Base-by-base conservation (phyloP, 2,329 filamentous ascomycete species). In the Colletotrichum sp. region DNA sequence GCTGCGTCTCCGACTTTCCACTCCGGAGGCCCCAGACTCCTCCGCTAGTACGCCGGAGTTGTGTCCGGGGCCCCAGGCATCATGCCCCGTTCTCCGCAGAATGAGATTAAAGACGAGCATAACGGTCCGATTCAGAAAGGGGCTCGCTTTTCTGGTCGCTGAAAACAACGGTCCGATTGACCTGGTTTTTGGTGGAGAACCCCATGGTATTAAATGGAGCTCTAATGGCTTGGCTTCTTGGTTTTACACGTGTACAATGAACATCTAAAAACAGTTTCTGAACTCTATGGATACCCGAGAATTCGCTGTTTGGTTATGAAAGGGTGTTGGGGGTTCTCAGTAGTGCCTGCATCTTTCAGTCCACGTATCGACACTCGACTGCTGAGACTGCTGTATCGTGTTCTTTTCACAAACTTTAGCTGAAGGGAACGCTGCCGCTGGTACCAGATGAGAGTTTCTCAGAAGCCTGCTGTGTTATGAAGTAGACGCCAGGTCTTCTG, bases 131-230 rank as follows among this genome's bases (percentile, higher is more conserved):
- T 73, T 69, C 34, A 32, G 32, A 55, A 32, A 52, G 36, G 63
- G 58, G 48, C 30, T 32, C 14, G 34, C 18, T 58, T 64, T 56
- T 64, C 43, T 3, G 43, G 21, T 75, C 73, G 73, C 73, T 75
- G 48, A 69, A 75, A 34, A 34, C 58, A 69, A 73, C 69, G 73
- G 73, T 64, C 73, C 73, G 73, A 75, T 34, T 75, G 43, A 32
- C 63, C 59, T 38, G 69, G 52, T 48, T n/a, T 48, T 52, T 73
- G 32, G 66, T 73, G 69, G 73, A n/a, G 69, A 69, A 36, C 13
- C 13, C 14, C 18, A 16, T 52, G 30, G 55, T 58, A 43, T 64
- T 64, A 73, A 55, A 28, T 75, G 73, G 73, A 59, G 56, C 59
- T 64, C 36, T 10, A 38, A 32, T 30, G 73, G 58, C 73, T 75